Evolutionary conservation across 148 eudicot genomes (phyloP), one percentile per base, ranked within the genome.

Genomic region (Tetragonia tetragonoides): DNA sequence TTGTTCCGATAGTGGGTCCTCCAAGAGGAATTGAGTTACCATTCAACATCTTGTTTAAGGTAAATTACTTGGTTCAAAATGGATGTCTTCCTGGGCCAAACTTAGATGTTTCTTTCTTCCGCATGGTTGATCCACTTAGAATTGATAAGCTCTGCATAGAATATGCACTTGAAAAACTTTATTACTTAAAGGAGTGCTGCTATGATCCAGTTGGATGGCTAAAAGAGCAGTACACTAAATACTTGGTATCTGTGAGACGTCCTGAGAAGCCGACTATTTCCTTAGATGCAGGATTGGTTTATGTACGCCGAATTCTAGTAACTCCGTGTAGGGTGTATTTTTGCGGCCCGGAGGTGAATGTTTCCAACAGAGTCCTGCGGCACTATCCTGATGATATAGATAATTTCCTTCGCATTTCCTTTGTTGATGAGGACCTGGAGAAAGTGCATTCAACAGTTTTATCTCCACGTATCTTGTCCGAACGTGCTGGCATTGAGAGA

Each of bases 341-440:
- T 69, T 88, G 85, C 75, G 97, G 99, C 44, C 99, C 99, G 11
- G 97, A 95, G 84, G 86, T 92, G 44, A 95, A 92, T 79, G 83
- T 89, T 71, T 95, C 99, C 18, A 92, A 92, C 70, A 90, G 97
- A 7, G 97, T 95, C 5, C 24, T 92, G 44, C 85, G 99, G 69
- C 75, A 91, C 21, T 91, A 47, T 82, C 49, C 75, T 3, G 57
- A 82, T 34, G 84, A 91, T 47, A 87, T 88, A 63, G 96, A 95
- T 54, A 91, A 91, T 83, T 95, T 95, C 44, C 82, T 95, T 77
- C 94, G 99, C 12, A 87, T 95, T 76, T 89, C 98, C 15, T 95
- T 95, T 74, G 87, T 95, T 73, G 98, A 95, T n/a, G 98, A 95
- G 84, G 87, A 89, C 79, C 81, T 85, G 81, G 88, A 80, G 51